Percentiles rank a stretch among this genome's conserved stretches.
These are phyloP conservation scores for Apiotrichum domesticum DNA, from an alignment of 1,284 basidiomycete genomes.

Conservation along the genomic window DNA sequence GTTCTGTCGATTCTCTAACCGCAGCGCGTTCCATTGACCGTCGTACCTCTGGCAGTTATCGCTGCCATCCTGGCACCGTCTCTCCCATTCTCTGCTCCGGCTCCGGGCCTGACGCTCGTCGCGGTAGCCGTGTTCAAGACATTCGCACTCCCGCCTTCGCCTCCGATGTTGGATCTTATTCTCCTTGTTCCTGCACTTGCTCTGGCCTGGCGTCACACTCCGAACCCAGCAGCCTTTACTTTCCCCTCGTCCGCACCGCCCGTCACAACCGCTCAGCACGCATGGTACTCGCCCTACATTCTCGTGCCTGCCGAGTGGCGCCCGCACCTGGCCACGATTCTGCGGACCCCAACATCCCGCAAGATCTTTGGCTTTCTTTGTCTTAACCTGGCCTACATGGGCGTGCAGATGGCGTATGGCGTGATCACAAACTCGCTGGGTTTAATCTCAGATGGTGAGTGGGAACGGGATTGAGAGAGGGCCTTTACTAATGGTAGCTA, in stretches of 20 bases:
- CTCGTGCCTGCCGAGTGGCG: slow-evolving; percentile 45
- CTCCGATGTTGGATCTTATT: slow-evolving; percentile 21
- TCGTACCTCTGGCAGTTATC: not conserved
- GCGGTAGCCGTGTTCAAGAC: slow-evolving; percentile 30
- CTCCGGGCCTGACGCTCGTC: slow-evolving; percentile 4
- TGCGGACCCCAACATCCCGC: slow-evolving; percentile 82
- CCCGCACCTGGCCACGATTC: slow-evolving; percentile 77
- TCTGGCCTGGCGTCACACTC: slow-evolving; percentile 3
- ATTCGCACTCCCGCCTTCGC: slow-evolving; percentile 34
- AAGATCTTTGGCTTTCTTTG: slow-evolving; percentile 97
- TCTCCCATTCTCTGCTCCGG: slow-evolving; percentile 19
- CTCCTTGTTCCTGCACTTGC: slow-evolving; percentile 18
- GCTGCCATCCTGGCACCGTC: slow-evolving; percentile 15
- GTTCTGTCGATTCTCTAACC: no score
- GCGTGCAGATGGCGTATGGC: slow-evolving; percentile 89
- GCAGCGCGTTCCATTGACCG: no score
- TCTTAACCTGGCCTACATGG: slow-evolving; percentile 93
- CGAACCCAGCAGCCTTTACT: not conserved
- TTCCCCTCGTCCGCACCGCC: slow-evolving; percentile 8
- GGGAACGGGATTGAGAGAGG: slow-evolving; percentile 9
- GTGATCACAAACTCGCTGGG: slow-evolving; percentile 97
- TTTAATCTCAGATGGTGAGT: slow-evolving; percentile 88
- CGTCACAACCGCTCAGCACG: not conserved
- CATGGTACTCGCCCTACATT: not conserved
- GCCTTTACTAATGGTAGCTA: slow-evolving; percentile 56